Percentiles rank a stretch among this genome's conserved stretches.
Evolutionary conservation across 2,329 filamentous ascomycete genomes (phyloP).

Genomic region (Cadophora luteo-olivacea): DNA sequence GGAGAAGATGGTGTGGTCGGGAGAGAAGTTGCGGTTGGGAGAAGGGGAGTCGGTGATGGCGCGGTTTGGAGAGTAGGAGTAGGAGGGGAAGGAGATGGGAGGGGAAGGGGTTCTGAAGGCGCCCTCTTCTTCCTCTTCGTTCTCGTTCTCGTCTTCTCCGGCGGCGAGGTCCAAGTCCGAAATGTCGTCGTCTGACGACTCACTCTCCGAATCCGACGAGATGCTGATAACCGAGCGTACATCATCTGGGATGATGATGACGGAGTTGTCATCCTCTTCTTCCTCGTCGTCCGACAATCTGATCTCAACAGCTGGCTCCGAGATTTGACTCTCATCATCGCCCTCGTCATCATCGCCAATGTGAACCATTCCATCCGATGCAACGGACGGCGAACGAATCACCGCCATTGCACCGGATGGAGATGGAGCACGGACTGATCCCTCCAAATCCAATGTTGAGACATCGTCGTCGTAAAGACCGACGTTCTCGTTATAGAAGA

Average conservation of each 20-base stretch:
- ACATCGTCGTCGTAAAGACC: slow-evolving; percentile 10
- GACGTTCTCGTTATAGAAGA: slow-evolving; percentile 4
- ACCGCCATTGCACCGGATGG: slow-evolving; percentile 6
- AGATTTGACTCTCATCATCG: slow-evolving; percentile 5
- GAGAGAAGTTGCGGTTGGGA: background rate
- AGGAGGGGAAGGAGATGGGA: background rate
- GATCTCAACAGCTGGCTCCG: slow-evolving; percentile 4
- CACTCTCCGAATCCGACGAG: background rate
- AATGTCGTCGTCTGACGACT: background rate
- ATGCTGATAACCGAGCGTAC: background rate
- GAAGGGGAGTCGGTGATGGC: background rate
- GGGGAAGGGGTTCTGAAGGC: background rate
- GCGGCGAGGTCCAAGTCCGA: slow-evolving; percentile 3
- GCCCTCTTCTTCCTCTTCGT: background rate
- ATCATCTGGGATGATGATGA: slow-evolving; percentile 12
- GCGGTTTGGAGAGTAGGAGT: background rate
- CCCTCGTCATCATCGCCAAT: background rate
- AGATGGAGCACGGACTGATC: slow-evolving; percentile 3
- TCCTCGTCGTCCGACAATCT: background rate
- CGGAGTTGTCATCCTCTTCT: background rate
- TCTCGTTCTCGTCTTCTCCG: background rate
- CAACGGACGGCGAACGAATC: slow-evolving; percentile 8
- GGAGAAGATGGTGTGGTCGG: background rate
- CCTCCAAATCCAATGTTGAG: background rate
- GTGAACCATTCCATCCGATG: slow-evolving; percentile 6